Evolutionary conservation across 164 flowering plant genomes (phyloP).

Genomic region (Chimonanthus praecox): DNA sequence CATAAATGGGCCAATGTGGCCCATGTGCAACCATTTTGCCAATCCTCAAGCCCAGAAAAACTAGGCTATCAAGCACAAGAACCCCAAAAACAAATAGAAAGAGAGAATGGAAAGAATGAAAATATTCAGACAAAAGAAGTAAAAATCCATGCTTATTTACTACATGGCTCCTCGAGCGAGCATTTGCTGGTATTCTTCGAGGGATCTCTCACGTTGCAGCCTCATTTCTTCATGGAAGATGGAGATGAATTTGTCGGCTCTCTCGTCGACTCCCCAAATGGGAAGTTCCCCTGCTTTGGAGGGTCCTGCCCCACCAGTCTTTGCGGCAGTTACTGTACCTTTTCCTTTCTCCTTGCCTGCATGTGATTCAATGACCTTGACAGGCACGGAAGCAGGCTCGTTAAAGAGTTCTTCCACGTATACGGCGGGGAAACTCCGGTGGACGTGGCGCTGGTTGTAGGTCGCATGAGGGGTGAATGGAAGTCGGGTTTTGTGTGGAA

Average conservation of each 20-base stretch:
- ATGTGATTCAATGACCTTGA: not conserved
- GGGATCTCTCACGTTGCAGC: constrained; percentile 26
- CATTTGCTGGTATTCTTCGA: constrained; percentile 29
- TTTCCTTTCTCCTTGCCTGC: not conserved
- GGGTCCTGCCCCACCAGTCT: not conserved
- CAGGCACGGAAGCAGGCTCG: constrained; percentile 9
- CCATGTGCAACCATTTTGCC: too few relatives aligned
- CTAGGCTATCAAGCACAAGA: not conserved
- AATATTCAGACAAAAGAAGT: too few relatives aligned
- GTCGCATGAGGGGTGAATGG: not conserved
- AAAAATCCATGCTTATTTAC: not conserved
- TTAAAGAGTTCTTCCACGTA: constrained; percentile 46
- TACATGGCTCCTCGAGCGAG: constrained; percentile 16
- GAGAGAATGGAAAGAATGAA: too few relatives aligned
- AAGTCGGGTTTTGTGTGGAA: constrained; percentile 3
- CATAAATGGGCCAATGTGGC: too few relatives aligned
- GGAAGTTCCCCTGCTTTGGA: not conserved
- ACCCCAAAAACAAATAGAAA: too few relatives aligned
- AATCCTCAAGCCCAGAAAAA: too few relatives aligned
- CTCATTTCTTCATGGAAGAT: constrained; percentile 57
- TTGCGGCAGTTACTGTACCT: constrained; percentile 28
- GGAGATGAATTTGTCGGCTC: constrained; percentile 68
- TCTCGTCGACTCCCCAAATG: constrained; percentile 49
- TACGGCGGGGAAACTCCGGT: constrained; percentile 22
- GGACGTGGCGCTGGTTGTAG: constrained; percentile 5